These are phyloP conservation scores for Sequoia sempervirens DNA, from an alignment of 75 land plant species.

Conservation along the genomic window DNA sequence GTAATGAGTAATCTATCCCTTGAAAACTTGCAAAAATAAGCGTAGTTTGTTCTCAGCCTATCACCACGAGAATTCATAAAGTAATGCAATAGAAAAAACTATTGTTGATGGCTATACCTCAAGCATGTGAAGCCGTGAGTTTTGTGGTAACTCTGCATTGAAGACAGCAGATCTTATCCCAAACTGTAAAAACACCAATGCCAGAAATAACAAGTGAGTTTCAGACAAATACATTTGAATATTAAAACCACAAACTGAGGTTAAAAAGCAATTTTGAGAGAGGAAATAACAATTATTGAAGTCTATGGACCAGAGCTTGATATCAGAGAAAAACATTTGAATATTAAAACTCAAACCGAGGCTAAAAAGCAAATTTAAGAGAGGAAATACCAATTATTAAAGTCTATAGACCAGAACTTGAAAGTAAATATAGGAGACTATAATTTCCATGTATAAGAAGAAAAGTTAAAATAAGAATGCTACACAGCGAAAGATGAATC, in stretches of 20 bases:
- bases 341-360: no score
- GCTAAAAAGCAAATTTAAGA: no score
- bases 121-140: conserved; percentile 92
- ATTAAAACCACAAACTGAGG: background rate
- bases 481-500: background rate
- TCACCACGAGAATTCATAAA: background rate
- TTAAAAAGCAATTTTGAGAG: background rate
- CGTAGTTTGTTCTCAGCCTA: background rate
- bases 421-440: background rate
- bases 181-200: conserved; percentile 51
- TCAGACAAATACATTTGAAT: background rate
- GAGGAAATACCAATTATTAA: background rate
- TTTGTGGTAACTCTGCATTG: conserved; percentile 94
- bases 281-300: background rate
- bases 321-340: no score
- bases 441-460: background rate
- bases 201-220: conserved; percentile 2
- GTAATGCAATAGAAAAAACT: background rate
- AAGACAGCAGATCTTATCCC: conserved; percentile 87
- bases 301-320: no score
- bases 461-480: background rate
- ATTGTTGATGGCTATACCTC: conserved; percentile 38
- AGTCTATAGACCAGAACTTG: background rate
- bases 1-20: background rate
- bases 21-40: background rate